Evolutionary conservation across 352 stramenopile species (phyloP), one percentile per base, ranked within the genome.

Genomic region (Pythium dissimile): DNA sequence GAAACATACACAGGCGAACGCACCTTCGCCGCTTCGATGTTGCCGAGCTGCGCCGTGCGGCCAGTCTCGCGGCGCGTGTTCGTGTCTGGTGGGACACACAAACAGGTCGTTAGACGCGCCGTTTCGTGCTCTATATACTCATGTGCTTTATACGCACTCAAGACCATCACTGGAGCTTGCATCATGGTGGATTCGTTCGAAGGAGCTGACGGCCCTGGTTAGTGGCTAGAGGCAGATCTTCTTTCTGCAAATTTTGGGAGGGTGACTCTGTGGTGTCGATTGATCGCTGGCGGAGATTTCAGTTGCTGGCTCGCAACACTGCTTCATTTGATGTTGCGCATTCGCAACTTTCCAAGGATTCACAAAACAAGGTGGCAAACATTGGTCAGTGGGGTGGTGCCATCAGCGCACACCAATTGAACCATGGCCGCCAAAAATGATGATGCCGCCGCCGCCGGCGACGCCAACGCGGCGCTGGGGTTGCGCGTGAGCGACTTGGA

Each of bases 51-150:
- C 26, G 97, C 97, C 58, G 97, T 97, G 58, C 97, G 89, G 24
- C 97, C 97, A 31, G 95, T 99, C 71, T 99, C 93, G 60, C 97
- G 90, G 79, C 98, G 97, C 32, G 97, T 99, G 76, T 99, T 99
- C 43, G 92, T 87, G 78, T 99, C 86, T 94, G 52, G 3, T 18
- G n/a, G 16, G 4, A 15, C 5, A 44, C 24, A 12, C 27, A 57
- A 41, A 20, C 8, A 35, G 30, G 4, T 15, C 15, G 27, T 58
- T 48, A 58, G 37, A 42, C 21, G n/a, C 54, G 12, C 27, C 37
- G 9, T 10, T 47, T 27, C 42, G 6, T 5, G 21, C 23, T 12
- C 11, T 20, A 31, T 34, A 8, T 51, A 27, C n/a, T 9, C 20
- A 37, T 0, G 39, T 47, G 30, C 21, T 13, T 37, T 18, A 10